Evolutionary conservation across 75 land plant species (phyloP).

Genomic region (Cunninghamia lanceolata): DNA sequence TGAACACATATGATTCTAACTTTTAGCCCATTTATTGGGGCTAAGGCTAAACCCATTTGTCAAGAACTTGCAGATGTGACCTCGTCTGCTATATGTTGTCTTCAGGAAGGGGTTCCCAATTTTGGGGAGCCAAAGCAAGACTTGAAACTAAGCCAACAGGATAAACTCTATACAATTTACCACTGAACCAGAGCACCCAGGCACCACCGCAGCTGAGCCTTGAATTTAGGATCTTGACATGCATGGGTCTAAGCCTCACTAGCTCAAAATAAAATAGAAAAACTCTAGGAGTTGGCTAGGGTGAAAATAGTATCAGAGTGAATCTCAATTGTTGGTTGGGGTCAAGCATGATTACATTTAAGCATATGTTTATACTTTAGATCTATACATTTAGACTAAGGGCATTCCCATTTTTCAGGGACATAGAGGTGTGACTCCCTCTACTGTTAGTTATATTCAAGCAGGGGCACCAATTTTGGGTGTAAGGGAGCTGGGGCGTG

Average conservation of each 20-base stretch:
- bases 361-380: neutral
- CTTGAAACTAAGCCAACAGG: neutral
- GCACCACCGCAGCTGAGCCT: too few relatives aligned
- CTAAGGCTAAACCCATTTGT: neutral
- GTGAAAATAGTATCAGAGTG: neutral
- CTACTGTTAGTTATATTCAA: too few relatives aligned
- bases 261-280: neutral
- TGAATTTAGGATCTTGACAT: neutral
- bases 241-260: neutral
- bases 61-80: neutral
- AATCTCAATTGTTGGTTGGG: neutral
- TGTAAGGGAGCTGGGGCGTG: neutral
- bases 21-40: neutral
- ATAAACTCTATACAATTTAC: too few relatives aligned
- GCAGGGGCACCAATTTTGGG: too few relatives aligned
- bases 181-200: neutral
- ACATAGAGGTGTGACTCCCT: neutral
- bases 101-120: too few relatives aligned
- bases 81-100: too few relatives aligned
- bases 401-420: neutral
- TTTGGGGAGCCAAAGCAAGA: too few relatives aligned
- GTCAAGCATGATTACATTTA: neutral
- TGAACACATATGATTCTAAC: too few relatives aligned
- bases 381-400: neutral
- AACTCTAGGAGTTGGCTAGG: neutral